Evolutionary conservation across 345 rosid genomes (phyloP), one percentile per base, ranked within the genome.

Genomic region (Brassica carinata): DNA sequence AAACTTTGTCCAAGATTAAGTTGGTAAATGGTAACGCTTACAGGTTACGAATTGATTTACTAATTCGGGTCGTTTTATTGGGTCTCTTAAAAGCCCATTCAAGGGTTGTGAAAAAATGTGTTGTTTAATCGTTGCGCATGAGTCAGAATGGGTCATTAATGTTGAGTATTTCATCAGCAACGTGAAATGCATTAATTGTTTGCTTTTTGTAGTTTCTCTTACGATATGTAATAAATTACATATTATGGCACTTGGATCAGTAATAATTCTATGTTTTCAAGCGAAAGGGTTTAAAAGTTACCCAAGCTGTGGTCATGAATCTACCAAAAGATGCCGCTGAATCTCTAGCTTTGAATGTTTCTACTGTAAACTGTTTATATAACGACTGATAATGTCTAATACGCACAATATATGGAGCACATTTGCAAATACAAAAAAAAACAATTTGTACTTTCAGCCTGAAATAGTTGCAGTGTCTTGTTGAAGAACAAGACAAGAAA

Each of bases 261-360:
- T 48, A 13, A 48, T 48, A 11, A 40, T 9, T 13, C 93, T 53
- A 88, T 94, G 86, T 92, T 92, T 83, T 73, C 87, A 55, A 89
- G 92, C 70, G 87, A 90, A 55, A 87, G 83, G 93, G 90, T 79
- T 87, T 59, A 72, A 81, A 89, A 67, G 82, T 92, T 36, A 90
- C 93, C 2, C 95, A 89, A 69, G 93, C 36, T 33, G 36, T 92
- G 79, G 89, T 94, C 43, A 90, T 92, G 98, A 91, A 92, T 88
- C 81, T 91, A 84, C 94, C 98, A 14, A 91, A 90, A 63, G 90
- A 90, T 85, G 98, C 97, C 2, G 90, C 87, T 40, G 97, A 92
- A 61, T 92, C 58, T 84, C 83, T 94, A 80, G 97, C 96, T 94
- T 33, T 70, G 77, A 55, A 38, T 48, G 64, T 18, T 30, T 62